Conservation (phyloP, 257 asterid species). For the Anisodus acutangulus region DNA sequence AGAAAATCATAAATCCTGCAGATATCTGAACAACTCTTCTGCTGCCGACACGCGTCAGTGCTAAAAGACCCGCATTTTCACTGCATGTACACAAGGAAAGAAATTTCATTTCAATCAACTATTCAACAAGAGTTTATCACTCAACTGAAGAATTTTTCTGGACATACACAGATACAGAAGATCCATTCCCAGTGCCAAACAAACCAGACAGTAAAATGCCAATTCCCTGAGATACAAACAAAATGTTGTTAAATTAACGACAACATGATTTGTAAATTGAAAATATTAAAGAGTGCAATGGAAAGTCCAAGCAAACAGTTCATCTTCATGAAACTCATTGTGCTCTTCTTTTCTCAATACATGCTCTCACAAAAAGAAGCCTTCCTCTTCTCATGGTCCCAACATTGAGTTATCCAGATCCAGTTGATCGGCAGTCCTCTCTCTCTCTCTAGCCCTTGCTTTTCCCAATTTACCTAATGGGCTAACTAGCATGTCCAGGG, state of each 20-base stretch:
- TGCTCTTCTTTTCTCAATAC: background rate
- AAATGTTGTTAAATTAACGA: background rate
- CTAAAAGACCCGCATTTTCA: conserved; percentile 91
- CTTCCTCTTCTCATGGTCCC: background rate
- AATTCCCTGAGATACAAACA: conserved; percentile 62
- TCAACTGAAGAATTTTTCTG: conserved; percentile 3
- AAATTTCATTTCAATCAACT: background rate
- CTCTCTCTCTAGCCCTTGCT: background rate
- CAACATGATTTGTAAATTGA: background rate
- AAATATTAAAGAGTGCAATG: background rate
- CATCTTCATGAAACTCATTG: background rate
- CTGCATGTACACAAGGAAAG: conserved; percentile 42
- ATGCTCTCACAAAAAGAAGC: background rate
- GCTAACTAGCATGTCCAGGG: background rate
- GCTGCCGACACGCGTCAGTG: conserved; percentile 91
- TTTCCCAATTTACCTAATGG: background rate
- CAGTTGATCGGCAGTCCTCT: background rate
- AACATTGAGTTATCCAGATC: background rate
- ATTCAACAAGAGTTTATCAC: background rate
- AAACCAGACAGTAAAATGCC: conserved; percentile 78
- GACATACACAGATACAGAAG: conserved; percentile 88
- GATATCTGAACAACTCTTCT: conserved; percentile 93
- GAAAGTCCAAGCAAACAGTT: background rate
- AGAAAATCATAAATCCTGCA: conserved; percentile 97
- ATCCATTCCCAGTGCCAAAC: conserved; percentile 84